A percentile compares a stretch with the other conserved stretches of the same genome.
phyloP scores from a whole-genome alignment of 768 basidiomycete species.

The Phylloporus rhodoxanthus region DNA sequence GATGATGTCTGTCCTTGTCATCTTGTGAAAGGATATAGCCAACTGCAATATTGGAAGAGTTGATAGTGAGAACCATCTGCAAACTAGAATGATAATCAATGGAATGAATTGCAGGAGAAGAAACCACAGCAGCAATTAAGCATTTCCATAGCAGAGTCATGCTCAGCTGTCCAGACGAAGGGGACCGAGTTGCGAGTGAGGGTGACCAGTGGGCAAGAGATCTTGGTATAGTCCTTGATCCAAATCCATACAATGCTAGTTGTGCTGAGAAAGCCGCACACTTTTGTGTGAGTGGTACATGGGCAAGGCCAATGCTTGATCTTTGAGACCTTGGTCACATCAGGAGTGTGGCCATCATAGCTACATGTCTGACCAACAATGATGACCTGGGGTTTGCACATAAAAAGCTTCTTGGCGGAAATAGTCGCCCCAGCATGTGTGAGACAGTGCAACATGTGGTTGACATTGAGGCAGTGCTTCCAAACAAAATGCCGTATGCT shows the following conservation, averaged over 20 bases:
- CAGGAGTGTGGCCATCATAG: conserved; percentile 29
- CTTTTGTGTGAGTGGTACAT: conserved; percentile 11
- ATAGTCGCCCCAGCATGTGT: conserved; percentile 34
- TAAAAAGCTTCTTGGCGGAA: conserved; percentile 30
- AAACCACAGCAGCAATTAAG: too few relatives aligned
- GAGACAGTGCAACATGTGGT: conserved; percentile 16
- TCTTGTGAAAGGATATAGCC: too few relatives aligned
- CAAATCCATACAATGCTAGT: conserved; percentile 24
- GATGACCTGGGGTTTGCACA: conserved; percentile 25
- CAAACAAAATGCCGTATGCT: conserved; percentile 14
- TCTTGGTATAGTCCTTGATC: conserved; percentile 12
- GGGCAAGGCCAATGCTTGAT: conserved; percentile 29
- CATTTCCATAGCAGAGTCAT: too few relatives aligned
- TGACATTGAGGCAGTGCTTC: conserved; percentile 31
- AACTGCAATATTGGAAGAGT: too few relatives aligned
- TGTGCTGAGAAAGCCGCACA: conserved; percentile 27
- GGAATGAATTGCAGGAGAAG: too few relatives aligned
- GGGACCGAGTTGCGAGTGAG: too few relatives aligned
- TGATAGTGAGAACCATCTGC: too few relatives aligned
- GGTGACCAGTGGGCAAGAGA: too few relatives aligned
- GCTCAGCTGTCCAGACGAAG: too few relatives aligned
- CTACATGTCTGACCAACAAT: conserved; percentile 38
- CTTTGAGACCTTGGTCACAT: conserved; percentile 21
- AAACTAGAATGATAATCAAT: too few relatives aligned
- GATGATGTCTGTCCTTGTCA: too few relatives aligned